Conservation (phyloP, 495 filamentous ascomycete genomes). For the Parathielavia appendiculata region DNA sequence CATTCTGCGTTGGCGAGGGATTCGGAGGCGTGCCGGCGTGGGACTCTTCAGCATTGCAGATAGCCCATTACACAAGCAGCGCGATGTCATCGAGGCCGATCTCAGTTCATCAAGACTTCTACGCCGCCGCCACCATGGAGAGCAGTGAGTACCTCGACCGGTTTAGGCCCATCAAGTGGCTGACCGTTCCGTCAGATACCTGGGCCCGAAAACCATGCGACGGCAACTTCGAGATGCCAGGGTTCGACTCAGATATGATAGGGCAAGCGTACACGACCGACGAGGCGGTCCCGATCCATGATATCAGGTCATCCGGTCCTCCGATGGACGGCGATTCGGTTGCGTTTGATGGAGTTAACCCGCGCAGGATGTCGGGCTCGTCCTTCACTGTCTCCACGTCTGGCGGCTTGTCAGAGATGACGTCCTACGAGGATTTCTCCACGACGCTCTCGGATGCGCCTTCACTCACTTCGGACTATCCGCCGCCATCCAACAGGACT, state of each 20-base stretch:
- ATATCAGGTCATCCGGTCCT: conserved; percentile 42
- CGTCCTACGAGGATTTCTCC: conserved; percentile 57
- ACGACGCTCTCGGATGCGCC: conserved; percentile 51
- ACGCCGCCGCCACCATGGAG: conserved; percentile 45
- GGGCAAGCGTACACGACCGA: conserved; percentile 53
- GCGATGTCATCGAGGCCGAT: conserved; percentile 45
- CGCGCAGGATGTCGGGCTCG: conserved; percentile 53
- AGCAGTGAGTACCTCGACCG: conserved; percentile 42
- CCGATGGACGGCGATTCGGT: conserved; percentile 39
- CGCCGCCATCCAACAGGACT: conserved; percentile 52
- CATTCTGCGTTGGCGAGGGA: conserved; percentile 50
- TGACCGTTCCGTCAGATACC: conserved; percentile 38
- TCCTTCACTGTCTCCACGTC: conserved; percentile 55
- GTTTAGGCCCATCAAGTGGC: conserved; percentile 21
- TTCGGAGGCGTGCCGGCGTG: conserved; percentile 48
- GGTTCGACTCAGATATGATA: conserved; percentile 47
- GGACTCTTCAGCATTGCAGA: conserved; percentile 50
- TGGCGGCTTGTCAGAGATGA: conserved; percentile 53
- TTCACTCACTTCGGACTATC: conserved; percentile 53
- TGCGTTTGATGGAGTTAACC: conserved; percentile 40
- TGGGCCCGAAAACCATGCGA: conserved; percentile 51
- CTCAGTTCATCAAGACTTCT: conserved; percentile 51
- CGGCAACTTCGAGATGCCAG: conserved; percentile 43
- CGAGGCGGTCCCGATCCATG: conserved; percentile 52
- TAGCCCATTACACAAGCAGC: conserved; percentile 45